phyloP scores from a whole-genome alignment of 2,329 filamentous ascomycete genomes.

The Paramyrothecium roridum region DNA sequence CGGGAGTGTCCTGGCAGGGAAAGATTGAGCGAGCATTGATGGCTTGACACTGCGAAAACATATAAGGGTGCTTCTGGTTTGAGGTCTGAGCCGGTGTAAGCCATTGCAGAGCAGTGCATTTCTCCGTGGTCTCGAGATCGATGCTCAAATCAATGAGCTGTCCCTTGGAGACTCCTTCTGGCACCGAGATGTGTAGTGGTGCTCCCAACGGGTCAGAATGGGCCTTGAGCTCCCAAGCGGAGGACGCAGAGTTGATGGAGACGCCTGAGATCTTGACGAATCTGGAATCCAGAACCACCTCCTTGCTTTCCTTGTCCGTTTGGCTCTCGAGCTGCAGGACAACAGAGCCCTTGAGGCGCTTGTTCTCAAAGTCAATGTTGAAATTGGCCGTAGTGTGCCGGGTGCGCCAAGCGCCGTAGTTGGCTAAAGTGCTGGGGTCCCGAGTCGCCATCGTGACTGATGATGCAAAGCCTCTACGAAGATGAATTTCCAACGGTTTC shows the following conservation, averaged over 20 bases:
- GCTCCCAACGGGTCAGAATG: slow-evolving; percentile 72
- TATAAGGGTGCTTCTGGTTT: slow-evolving; percentile 93
- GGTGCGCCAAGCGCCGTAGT: slow-evolving; percentile 85
- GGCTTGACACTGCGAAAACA: slow-evolving; percentile 97
- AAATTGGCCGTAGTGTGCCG: slow-evolving; percentile 80
- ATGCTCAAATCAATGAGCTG: slow-evolving; percentile 57
- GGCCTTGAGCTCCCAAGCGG: slow-evolving; percentile 67
- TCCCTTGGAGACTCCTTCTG: slow-evolving; percentile 51
- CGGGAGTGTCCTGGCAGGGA: slow-evolving; percentile 95
- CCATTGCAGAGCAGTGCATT: slow-evolving; percentile 94
- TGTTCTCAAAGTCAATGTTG: slow-evolving; percentile 78
- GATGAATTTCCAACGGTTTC: slow-evolving; percentile 1
- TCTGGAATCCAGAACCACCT: slow-evolving; percentile 87
- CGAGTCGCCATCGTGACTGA: slow-evolving; percentile 37
- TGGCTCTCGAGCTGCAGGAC: slow-evolving; percentile 73
- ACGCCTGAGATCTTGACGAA: slow-evolving; percentile 72
- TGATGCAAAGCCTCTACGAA: slow-evolving; percentile 24
- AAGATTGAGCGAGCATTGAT: slow-evolving; percentile 93
- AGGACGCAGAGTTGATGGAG: slow-evolving; percentile 61
- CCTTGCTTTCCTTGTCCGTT: slow-evolving; percentile 67
- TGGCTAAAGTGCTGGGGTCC: slow-evolving; percentile 88
- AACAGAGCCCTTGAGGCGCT: slow-evolving; percentile 74
- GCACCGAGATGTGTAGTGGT: slow-evolving; percentile 64
- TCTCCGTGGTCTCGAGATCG: slow-evolving; percentile 73
- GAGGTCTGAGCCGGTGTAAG: slow-evolving; percentile 89